Evolutionary conservation across 164 flowering plant species (phyloP), one percentile per base, ranked within the genome.

Genomic region (Annona cherimola): DNA sequence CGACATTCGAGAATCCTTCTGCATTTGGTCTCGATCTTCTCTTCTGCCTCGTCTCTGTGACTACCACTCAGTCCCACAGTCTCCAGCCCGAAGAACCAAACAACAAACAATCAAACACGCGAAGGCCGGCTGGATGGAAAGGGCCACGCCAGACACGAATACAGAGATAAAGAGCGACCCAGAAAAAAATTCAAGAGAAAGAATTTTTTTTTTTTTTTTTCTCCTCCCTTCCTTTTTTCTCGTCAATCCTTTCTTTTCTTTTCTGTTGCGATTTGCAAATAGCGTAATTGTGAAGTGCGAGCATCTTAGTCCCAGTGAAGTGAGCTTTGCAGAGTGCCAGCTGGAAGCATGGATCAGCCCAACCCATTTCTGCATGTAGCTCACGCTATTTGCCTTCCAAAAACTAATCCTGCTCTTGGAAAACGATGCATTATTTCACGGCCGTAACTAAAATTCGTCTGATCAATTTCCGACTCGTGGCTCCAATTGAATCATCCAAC

Each of bases 1-100:
- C 75, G 78, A 81, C 80, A 79, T 77, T 84, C 81, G 76, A 85
- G 78, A 80, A 80, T 75, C 78, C 88, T 84, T 71, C 90, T 89
- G 88, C 85, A 84, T 84, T 80, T 86, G 74, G 83, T 81, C 40
- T 54, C 46, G 66, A 73, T 57, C 43, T 62, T 70, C 63, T 60
- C 5, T 5, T 55, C 39, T 67, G 61, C 45, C 61, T 60, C 68
- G 76, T 76, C 76, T 80, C 78, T 76, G 76, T 81, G 77, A 76
- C 81, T 81, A 76, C 82, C 81, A 71, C 61, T 20, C 70, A 74
- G 79, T 77, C 71, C 72, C 61, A 64, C 72, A 9, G 61, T 55
- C 57, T 66, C 67, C 69, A 43, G 74, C 42, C 66, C 62, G 59
- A 72, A 39, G 42, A 45, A 67, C 26, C 44, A 43, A 70, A 50